These are phyloP conservation scores for Talaromyces trachyspermus DNA, from an alignment of 495 filamentous ascomycete genomes.

Conservation along the genomic window DNA sequence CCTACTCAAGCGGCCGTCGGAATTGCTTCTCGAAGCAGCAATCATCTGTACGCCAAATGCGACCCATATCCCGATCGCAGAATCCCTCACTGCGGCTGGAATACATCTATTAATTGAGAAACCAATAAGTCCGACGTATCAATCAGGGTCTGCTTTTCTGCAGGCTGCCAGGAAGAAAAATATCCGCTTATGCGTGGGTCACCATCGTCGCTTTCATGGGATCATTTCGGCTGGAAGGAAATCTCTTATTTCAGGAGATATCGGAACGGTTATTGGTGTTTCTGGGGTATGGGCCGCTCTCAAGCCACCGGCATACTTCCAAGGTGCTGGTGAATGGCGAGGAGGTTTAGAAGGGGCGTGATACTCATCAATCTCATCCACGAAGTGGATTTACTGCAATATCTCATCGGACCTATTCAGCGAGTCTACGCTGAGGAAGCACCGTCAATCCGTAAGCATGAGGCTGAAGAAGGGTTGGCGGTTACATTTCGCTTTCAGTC, in stretches of 20 bases:
- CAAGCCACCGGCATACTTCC: slow-evolving; percentile 10
- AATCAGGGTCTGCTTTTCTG: background rate
- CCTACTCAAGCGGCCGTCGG: no score
- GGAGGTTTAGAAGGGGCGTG: slow-evolving; percentile 5
- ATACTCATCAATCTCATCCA: slow-evolving; percentile 14
- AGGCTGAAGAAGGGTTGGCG: slow-evolving; percentile 51
- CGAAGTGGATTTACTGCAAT: slow-evolving; percentile 13
- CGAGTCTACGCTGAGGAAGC: slow-evolving; percentile 8
- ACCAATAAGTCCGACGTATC: slow-evolving; percentile 30
- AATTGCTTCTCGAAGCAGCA: slow-evolving; percentile 48
- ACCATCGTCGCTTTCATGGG: slow-evolving; percentile 13
- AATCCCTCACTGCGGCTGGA: slow-evolving; percentile 39
- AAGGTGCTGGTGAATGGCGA: slow-evolving; percentile 3
- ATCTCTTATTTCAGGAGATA: background rate
- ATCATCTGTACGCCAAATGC: slow-evolving; percentile 55
- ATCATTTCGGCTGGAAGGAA: slow-evolving; percentile 1
- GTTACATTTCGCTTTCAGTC: slow-evolving; percentile 47
- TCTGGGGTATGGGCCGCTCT: slow-evolving; percentile 11
- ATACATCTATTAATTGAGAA: slow-evolving; percentile 54
- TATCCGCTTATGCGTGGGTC: slow-evolving; percentile 7
- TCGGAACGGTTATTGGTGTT: slow-evolving; percentile 9
- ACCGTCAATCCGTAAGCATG: slow-evolving; percentile 14
- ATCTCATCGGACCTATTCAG: slow-evolving; percentile 7
- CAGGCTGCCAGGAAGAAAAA: slow-evolving; percentile 11
- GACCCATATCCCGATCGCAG: slow-evolving; percentile 45